These are phyloP conservation scores for Fragilaria crotonensis DNA, from an alignment of 108 stramenopile species.

Conservation along the genomic window DNA sequence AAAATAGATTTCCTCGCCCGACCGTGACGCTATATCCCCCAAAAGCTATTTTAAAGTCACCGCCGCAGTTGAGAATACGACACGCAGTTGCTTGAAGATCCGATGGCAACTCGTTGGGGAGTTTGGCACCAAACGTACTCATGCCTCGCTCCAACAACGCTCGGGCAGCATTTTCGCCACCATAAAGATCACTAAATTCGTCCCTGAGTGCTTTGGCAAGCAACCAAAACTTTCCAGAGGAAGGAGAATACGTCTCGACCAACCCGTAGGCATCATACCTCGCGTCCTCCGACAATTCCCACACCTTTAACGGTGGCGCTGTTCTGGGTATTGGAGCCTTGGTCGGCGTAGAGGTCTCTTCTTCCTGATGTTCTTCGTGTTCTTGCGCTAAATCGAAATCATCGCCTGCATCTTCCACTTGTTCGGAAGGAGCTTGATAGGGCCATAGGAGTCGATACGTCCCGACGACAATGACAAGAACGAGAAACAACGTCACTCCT, in stretches of 20 bases:
- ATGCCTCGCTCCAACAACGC: constrained; percentile 44
- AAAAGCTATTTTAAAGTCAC: constrained; percentile 43
- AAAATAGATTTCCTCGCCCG: constrained; percentile 75
- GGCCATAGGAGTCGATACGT: no score
- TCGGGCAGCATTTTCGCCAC: constrained; percentile 54
- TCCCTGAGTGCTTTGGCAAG: constrained; percentile 19
- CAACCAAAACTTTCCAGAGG: constrained; percentile 23
- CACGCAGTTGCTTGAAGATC: constrained; percentile 39
- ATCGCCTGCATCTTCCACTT: no score
- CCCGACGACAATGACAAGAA: no score
- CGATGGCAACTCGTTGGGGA: constrained; percentile 2
- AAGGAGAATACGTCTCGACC: not conserved
- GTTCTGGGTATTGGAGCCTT: not conserved
- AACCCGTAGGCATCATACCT: constrained; percentile 28
- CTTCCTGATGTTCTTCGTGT: no score
- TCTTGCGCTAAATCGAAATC: no score
- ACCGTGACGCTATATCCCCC: constrained; percentile 82
- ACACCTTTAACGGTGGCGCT: not conserved
- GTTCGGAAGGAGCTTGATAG: no score
- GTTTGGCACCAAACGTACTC: constrained; percentile 20
- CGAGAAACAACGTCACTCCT: no score
- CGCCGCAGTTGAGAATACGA: constrained; percentile 21
- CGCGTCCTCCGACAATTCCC: constrained; percentile 4
- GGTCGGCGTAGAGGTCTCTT: no score
- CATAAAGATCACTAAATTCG: constrained; percentile 41